Percentiles rank a stretch among this genome's conserved stretches.
Conservation (phyloP, 306 rosid genomes). For the Castanopsis chinensis region DNA sequence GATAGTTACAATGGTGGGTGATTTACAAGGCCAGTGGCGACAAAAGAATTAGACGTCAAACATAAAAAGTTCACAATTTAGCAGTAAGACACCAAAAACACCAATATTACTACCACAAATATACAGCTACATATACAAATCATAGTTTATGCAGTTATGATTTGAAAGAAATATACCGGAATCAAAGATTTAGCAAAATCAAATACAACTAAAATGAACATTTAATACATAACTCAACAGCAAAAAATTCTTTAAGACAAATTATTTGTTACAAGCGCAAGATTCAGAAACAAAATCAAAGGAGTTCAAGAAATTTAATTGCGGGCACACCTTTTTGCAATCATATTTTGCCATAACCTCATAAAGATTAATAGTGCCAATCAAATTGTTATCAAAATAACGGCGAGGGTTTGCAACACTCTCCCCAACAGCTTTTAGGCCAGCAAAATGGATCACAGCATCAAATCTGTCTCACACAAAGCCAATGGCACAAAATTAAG, state of each 20-base stretch:
- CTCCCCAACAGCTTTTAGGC: constrained; percentile 86
- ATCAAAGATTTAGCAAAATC: too few relatives aligned
- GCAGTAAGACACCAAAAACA: not conserved
- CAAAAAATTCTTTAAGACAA: too few relatives aligned
- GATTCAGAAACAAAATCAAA: not conserved
- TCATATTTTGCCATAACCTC: constrained; percentile 74
- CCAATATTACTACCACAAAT: too few relatives aligned
- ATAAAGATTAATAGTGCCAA: constrained; percentile 84
- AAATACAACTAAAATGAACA: too few relatives aligned
- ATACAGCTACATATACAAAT: too few relatives aligned
- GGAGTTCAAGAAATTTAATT: not conserved
- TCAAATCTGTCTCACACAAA: constrained; percentile 54
- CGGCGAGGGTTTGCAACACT: constrained; percentile 73
- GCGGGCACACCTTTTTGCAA: constrained; percentile 64
- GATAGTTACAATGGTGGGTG: too few relatives aligned
- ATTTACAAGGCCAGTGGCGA: too few relatives aligned
- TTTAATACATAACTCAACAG: too few relatives aligned
- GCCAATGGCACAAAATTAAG: not conserved
- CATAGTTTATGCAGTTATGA: too few relatives aligned
- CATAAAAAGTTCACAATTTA: not conserved
- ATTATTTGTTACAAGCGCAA: not conserved
- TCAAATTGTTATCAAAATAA: constrained; percentile 65
- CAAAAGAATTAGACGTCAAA: not conserved
- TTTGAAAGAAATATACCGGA: too few relatives aligned
- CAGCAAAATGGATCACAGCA: constrained; percentile 93